Evolutionary conservation across 2,329 filamentous ascomycete genomes (phyloP), one percentile per base, ranked within the genome.

Genomic region (Cucurbitaria berberidis): DNA sequence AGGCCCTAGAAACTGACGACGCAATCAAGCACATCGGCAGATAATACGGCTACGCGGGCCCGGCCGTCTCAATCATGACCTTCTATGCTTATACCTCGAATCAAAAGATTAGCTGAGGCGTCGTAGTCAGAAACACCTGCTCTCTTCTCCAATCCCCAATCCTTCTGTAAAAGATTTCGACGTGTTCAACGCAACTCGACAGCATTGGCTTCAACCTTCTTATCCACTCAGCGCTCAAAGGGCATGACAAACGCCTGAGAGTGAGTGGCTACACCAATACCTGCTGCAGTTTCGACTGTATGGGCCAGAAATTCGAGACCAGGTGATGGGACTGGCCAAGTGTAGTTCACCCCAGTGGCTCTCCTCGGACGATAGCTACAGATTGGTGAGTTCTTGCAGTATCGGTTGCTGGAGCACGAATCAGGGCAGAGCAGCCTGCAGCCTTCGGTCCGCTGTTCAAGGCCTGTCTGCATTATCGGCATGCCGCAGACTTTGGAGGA

Each of bases 391-490:
- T 27, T 43, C 29, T 30, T 40, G 45, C 50, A 51, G 36, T 30
- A 39, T 16, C 30, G 40, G 46, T 42, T 27, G 24, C 40, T 16
- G 16, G n/a, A 38, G 42, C 48, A 51, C 51, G 50, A 55, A 55
- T 57, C 54, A 53, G 21, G 21, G 36, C 35, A 24, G 40, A 26
- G 22, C 40, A 39, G 19, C 34, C n/a, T 16, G n/a, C 30, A 39
- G 45, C 11, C 39, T 19, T 50, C 60, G 56, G 62, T 50, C 49
- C 59, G 52, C 44, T 35, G 22, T 41, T n/a, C 6, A 27, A 30
- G 39, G 24, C 3, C 27, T 43, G 32, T 45, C 48, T 58, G 56
- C 57, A 48, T 13, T 35, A 45, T 60, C 62, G 62, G 63, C 46
- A 62, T 62, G 50, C 63, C 63, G 62, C n/a, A 62, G 15, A 10